A percentile compares a stretch with the other conserved stretches of the same genome.
Evolutionary conservation across 2,329 filamentous ascomycete species (phyloP).

Genomic region (Paecilomyces sp.): DNA sequence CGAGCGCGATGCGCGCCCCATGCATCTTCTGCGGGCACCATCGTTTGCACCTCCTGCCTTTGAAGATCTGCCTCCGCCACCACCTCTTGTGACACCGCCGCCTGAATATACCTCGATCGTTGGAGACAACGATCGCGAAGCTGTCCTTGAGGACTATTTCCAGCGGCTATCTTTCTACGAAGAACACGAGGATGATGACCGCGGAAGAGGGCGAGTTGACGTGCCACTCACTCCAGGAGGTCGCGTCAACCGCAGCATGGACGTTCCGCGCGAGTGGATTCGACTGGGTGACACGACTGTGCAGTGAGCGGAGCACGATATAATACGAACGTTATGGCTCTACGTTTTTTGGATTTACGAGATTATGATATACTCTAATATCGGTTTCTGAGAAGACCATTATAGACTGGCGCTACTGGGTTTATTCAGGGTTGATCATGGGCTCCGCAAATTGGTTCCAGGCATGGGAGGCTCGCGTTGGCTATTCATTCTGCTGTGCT

Average conservation of each 20-base stretch:
- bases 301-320: conserved; percentile 8
- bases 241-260: conserved; percentile 57
- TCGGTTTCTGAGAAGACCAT: background rate
- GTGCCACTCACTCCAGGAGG: conserved; percentile 58
- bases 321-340: background rate
- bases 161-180: conserved; percentile 63
- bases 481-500: background rate
- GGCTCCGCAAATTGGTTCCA: background rate
- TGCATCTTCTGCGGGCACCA: conserved; percentile 74
- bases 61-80: conserved; percentile 70
- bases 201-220: conserved; percentile 41
- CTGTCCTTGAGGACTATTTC: conserved; percentile 77
- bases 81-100: conserved; percentile 69
- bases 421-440: background rate
- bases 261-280: conserved; percentile 52
- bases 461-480: background rate
- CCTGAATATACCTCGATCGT: conserved; percentile 78
- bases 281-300: conserved; percentile 24
- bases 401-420: background rate
- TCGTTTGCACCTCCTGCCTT: conserved; percentile 87
- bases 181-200: conserved; percentile 52
- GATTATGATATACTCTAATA: background rate
- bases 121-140: conserved; percentile 59
- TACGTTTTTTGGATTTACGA: conserved; percentile 4
- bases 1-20: conserved; percentile 55